Percentiles rank a stretch among this genome's conserved stretches.
phyloP scores from a whole-genome alignment of 2,329 filamentous ascomycete species.

The Penicillium sp. region DNA sequence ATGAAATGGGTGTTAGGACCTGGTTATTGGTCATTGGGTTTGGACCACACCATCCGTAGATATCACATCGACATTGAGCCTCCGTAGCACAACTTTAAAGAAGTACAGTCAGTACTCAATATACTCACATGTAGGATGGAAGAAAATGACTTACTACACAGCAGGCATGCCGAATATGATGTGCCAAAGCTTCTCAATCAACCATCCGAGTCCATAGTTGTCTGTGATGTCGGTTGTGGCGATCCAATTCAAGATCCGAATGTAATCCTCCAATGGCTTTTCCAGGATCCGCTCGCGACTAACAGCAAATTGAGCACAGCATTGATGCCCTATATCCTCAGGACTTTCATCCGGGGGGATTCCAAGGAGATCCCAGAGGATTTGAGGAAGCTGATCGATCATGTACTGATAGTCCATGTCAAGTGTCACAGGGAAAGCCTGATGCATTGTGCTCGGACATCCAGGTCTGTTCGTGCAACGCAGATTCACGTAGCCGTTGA shows the following conservation, averaged over 20 bases:
- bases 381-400: not conserved
- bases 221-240: constrained; percentile 10
- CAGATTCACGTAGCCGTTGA: constrained; percentile 43
- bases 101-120: no score
- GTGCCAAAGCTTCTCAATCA: constrained; percentile 23
- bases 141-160: constrained; percentile 12
- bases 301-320: not conserved
- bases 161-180: constrained; percentile 20
- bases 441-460: not conserved
- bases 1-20: constrained; percentile 3
- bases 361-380: not conserved
- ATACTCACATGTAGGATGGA: not conserved
- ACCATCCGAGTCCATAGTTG: constrained; percentile 19
- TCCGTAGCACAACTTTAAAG: constrained; percentile 6
- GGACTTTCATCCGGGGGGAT: not conserved
- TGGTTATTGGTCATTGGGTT: constrained; percentile 10
- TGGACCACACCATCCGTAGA: constrained; percentile 18
- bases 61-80: constrained; percentile 15
- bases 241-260: not conserved
- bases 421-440: not conserved
- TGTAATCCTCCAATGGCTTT: not conserved
- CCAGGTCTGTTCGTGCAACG: constrained; percentile 33
- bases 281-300: not conserved
- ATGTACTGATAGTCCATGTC: not conserved
- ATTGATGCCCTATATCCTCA: not conserved